phyloP scores from a whole-genome alignment of 768 basidiomycete genomes.

The Podaxis rugospora region DNA sequence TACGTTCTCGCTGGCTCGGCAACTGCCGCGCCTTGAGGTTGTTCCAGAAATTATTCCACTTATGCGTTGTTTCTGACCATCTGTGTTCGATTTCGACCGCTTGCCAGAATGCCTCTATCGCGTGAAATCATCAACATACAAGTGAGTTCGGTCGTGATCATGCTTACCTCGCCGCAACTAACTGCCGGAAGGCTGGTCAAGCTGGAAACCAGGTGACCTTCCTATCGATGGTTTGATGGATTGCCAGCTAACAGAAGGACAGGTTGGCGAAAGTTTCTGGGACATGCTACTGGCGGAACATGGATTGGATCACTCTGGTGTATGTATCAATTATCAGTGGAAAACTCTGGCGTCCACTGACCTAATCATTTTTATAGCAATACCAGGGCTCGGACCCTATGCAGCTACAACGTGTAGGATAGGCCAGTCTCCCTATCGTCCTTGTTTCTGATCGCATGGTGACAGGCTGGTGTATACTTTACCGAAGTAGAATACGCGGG shows the following conservation, averaged over 20 bases:
- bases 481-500: slow-evolving; percentile 54
- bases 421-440: not conserved
- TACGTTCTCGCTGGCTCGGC: not conserved
- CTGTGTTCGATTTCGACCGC: not conserved
- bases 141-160: slow-evolving; percentile 29
- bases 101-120: slow-evolving; percentile 42
- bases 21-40: slow-evolving; percentile 1
- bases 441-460: not conserved
- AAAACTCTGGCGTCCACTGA: not conserved
- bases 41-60: not conserved
- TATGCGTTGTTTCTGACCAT: not conserved
- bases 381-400: slow-evolving; percentile 72
- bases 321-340: slow-evolving; percentile 27
- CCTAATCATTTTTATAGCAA: slow-evolving; percentile 30
- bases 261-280: slow-evolving; percentile 88
- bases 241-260: not conserved
- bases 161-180: slow-evolving; percentile 6
- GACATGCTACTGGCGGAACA: slow-evolving; percentile 83
- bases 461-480: slow-evolving; percentile 79
- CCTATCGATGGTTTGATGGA: slow-evolving; percentile 9
- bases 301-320: slow-evolving; percentile 70
- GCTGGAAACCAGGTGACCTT: slow-evolving; percentile 46
- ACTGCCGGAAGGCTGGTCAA: slow-evolving; percentile 58
- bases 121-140: slow-evolving; percentile 85
- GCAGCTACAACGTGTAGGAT: slow-evolving; percentile 65